Evolutionary conservation across 371 early-diverging fungal species (phyloP).

Genomic region (Apophysomyces trapeziformis): DNA sequence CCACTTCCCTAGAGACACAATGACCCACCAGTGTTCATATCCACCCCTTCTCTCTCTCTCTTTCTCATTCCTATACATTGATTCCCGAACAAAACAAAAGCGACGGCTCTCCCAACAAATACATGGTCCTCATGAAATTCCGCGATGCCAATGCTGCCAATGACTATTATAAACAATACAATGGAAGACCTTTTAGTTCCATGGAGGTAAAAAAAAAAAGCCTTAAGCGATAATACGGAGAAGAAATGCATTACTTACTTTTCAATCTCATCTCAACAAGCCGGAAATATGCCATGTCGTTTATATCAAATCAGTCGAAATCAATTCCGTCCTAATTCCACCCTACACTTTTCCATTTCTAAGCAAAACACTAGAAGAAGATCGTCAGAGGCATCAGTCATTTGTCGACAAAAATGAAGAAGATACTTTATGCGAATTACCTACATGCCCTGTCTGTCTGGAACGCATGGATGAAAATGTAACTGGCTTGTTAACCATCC

Average conservation of each 20-base stretch:
- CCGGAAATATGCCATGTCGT: slow-evolving; percentile 81
- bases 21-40: background rate
- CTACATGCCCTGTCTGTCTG: slow-evolving; percentile 95
- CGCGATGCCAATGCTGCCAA: slow-evolving; percentile 57
- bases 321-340: slow-evolving; percentile 58
- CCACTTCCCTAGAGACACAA: background rate
- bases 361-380: slow-evolving; percentile 40
- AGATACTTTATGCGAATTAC: slow-evolving; percentile 63
- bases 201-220: slow-evolving; percentile 60
- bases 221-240: no score
- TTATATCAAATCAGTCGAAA: slow-evolving; percentile 66
- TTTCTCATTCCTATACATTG: no score
- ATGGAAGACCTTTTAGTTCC: slow-evolving; percentile 82
- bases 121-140: slow-evolving; percentile 85
- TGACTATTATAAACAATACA: slow-evolving; percentile 74
- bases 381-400: slow-evolving; percentile 11
- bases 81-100: slow-evolving; percentile 21
- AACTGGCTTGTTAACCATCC: slow-evolving; percentile 86
- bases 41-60: no score
- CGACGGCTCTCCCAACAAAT: slow-evolving; percentile 82
- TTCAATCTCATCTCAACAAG: slow-evolving; percentile 23
- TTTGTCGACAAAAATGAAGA: slow-evolving; percentile 14
- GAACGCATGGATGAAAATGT: slow-evolving; percentile 90
- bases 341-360: slow-evolving; percentile 65
- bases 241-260: no score